Percentiles rank a stretch among this genome's conserved stretches.
Evolutionary conservation across 2,329 filamentous ascomycete species (phyloP).

Genomic region (Microdochium nivale): DNA sequence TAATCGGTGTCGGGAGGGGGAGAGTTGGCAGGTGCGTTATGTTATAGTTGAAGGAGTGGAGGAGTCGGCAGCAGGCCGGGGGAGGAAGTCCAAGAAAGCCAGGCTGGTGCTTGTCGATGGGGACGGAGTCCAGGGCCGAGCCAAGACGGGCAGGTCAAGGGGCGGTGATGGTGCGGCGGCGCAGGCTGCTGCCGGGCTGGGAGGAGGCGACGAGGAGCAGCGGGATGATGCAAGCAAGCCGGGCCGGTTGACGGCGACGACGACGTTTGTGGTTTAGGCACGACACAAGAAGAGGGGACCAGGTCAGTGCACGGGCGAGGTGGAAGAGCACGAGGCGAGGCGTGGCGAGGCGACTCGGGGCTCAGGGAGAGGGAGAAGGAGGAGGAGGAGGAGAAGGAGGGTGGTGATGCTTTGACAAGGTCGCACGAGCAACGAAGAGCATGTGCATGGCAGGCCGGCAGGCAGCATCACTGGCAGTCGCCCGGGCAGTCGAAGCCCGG

Average conservation of each 20-base stretch:
- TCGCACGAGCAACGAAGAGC: background rate
- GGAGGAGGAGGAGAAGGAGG: background rate
- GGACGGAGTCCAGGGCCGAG: background rate
- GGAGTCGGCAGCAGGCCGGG: background rate
- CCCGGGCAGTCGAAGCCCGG: background rate
- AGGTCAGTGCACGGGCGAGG: background rate
- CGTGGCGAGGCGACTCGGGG: too few relatives aligned
- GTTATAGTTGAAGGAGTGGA: background rate
- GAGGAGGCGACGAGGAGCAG: background rate
- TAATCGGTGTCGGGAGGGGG: slow-evolving; percentile 24
- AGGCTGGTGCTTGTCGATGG: background rate
- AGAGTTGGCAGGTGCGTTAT: background rate
- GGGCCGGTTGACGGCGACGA: background rate
- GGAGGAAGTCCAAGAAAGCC: background rate
- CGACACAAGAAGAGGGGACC: background rate
- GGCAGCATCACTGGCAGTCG: background rate
- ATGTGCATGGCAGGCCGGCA: background rate
- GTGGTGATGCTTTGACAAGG: background rate
- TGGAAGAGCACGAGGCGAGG: too few relatives aligned
- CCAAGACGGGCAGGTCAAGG: background rate
- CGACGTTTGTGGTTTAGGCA: background rate
- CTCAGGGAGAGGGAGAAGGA: background rate
- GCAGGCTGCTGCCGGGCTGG: too few relatives aligned
- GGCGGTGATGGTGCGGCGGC: background rate
- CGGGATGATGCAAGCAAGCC: background rate